Percentiles rank a stretch among this genome's conserved stretches.
Conservation (phyloP, 2,329 filamentous ascomycete species). For the Furcasterigmium furcatum region DNA sequence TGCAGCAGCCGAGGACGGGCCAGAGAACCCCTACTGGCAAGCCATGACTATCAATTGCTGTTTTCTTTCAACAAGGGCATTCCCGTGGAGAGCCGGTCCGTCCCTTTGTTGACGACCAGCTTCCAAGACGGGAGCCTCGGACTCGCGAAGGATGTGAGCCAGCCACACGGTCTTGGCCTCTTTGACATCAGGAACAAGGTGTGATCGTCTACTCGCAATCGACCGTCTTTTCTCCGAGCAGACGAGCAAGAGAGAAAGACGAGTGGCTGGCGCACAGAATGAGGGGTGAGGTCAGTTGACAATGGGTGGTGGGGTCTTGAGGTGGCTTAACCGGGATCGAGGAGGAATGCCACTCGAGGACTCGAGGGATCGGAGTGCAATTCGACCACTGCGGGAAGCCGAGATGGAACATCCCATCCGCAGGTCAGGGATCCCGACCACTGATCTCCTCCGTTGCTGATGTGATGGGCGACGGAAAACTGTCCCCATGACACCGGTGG, state of each 20-base stretch:
- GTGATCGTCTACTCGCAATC: background rate
- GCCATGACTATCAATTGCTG: no score
- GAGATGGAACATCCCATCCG: constrained; percentile 1
- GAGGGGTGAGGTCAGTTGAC: constrained; percentile 13
- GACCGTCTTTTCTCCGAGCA: constrained; percentile 12
- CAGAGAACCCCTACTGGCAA: no score
- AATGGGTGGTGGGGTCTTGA: constrained; percentile 7
- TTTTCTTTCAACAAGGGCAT: background rate
- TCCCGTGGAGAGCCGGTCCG: constrained; percentile 6
- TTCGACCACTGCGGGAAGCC: background rate
- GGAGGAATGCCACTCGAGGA: no score
- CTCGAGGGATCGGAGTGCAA: no score
- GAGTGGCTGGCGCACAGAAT: constrained; percentile 1
- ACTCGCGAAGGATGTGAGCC: no score
- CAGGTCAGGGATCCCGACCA: background rate
- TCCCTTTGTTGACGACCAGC: no score
- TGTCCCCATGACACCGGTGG: background rate
- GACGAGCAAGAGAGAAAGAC: constrained; percentile 1
- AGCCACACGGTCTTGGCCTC: background rate
- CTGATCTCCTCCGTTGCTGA: background rate
- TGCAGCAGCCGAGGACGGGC: no score
- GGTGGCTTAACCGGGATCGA: no score
- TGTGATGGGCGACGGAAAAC: background rate
- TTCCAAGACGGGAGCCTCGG: no score
- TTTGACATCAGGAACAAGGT: background rate